Evolutionary conservation across 345 rosid genomes (phyloP).

Genomic region (Chamaenerion angustifolium): DNA sequence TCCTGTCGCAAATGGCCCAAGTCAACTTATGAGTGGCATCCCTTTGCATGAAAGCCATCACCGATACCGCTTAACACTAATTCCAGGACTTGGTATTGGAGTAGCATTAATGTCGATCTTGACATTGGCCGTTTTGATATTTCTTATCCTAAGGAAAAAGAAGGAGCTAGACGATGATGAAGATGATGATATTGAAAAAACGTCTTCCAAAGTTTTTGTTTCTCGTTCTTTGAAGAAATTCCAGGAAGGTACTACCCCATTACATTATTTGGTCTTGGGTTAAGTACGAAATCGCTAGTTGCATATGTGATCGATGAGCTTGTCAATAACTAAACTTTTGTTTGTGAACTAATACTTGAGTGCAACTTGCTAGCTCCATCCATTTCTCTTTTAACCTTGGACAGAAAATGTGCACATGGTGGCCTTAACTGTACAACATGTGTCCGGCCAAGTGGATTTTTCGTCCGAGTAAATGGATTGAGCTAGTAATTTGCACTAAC

Average conservation of each 20-base stretch:
- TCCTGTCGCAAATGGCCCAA: conserved; percentile 53
- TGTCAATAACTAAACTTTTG: no score
- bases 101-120: conserved; percentile 42
- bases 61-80: conserved; percentile 42
- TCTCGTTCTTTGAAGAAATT: conserved; percentile 35
- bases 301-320: no score
- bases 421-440: no score
- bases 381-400: no score
- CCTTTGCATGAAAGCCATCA: conserved; percentile 32
- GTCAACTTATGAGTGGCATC: conserved; percentile 28
- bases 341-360: no score
- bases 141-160: conserved; percentile 59
- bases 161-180: conserved; percentile 47
- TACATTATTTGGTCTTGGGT: conserved; percentile 5
- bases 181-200: conserved; percentile 27
- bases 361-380: no score
- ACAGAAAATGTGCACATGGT: no score
- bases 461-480: no score
- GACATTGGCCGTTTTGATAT: conserved; percentile 46
- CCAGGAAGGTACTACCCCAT: conserved; percentile 45
- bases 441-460: no score
- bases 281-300: no score
- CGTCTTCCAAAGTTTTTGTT: conserved; percentile 33
- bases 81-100: conserved; percentile 58
- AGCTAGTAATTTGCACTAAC: no score